Evolutionary conservation across 129 eudicot genomes (phyloP), one percentile per base, ranked within the genome.

Genomic region (Flaveria brownii): DNA sequence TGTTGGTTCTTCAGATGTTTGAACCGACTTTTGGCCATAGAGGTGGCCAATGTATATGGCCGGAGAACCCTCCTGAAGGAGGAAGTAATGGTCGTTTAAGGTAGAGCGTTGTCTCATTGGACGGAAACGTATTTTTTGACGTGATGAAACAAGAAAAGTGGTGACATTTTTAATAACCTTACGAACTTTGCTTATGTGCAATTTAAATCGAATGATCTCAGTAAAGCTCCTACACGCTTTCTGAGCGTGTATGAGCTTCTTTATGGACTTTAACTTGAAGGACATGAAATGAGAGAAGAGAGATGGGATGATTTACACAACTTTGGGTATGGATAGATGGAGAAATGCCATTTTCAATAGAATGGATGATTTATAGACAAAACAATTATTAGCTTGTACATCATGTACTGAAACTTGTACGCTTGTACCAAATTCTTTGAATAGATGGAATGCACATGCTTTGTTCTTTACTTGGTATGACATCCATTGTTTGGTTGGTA

Each of bases 171-270:
- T 84, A 61, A 80, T 52, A 54, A 77, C 18, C 72, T 80, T 82
- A 13, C 77, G 36, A 52, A 77, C 62, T 17, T 70, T 84, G 20
- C 70, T 60, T 28, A 66, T 74, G 2, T 59, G 70, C 9, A 68
- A 20, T 60, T 72, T 82, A 39, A 87, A 79, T 70, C 55, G 83
- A 26, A 86, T 5, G 16, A 51, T 71, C 45, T 36, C 76, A 25
- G 74, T 77, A 75, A 89, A 80, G 88, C 84, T 89, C 57, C 76
- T 84, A 87, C 94, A 89, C 70, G 86, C 74, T 23, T 75, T 84
- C 11, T 50, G 77, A 67, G 84, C 87, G 60, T 84, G 85, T 57
- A 63, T 41, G 82, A 89, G 85, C 94, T 84, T 86, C 70, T 81
- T 86, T 26, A 70, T 17, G 1, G 75, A 77, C 28, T 79, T 80